These are phyloP conservation scores for Pseudoneurospora amorphoporcata DNA, from an alignment of 495 filamentous ascomycete genomes.

Conservation along the genomic window DNA sequence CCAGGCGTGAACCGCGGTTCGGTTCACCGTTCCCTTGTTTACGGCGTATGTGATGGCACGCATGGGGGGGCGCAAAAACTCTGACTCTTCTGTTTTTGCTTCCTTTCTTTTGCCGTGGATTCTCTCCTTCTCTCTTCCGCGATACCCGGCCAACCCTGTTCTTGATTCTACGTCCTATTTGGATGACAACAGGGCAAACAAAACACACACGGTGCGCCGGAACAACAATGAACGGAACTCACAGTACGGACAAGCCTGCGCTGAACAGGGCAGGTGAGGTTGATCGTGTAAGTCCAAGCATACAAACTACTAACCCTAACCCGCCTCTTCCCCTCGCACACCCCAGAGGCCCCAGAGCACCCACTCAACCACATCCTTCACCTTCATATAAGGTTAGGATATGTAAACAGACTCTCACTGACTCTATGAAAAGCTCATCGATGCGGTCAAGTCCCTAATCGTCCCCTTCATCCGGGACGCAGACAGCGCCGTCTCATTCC, in stretches of 20 bases:
- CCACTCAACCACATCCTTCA: background rate
- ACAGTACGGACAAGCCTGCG: conserved; percentile 5
- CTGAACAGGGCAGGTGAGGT: conserved; percentile 24
- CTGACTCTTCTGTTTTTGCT: background rate
- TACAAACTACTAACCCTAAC: background rate
- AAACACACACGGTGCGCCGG: background rate
- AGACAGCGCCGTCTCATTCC: conserved; percentile 49
- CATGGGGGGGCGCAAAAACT: background rate
- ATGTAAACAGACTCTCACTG: background rate
- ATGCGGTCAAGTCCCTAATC: conserved; percentile 61
- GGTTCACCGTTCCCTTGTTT: background rate
- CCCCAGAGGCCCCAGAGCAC: background rate
- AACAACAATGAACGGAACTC: conserved; percentile 13
- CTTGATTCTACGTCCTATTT: background rate
- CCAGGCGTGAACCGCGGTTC: background rate
- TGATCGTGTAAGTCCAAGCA: conserved; percentile 35
- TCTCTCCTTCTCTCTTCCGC: background rate
- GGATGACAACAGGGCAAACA: background rate
- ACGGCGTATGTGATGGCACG: background rate
- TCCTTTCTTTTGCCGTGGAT: background rate
- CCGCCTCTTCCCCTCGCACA: background rate
- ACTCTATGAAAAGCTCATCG: conserved; percentile 47
- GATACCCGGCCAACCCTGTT: background rate
- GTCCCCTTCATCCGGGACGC: conserved; percentile 70
- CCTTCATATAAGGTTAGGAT: background rate